These are phyloP conservation scores for Phytophthora multivora DNA, from an alignment of 352 stramenopile species.

Conservation along the genomic window DNA sequence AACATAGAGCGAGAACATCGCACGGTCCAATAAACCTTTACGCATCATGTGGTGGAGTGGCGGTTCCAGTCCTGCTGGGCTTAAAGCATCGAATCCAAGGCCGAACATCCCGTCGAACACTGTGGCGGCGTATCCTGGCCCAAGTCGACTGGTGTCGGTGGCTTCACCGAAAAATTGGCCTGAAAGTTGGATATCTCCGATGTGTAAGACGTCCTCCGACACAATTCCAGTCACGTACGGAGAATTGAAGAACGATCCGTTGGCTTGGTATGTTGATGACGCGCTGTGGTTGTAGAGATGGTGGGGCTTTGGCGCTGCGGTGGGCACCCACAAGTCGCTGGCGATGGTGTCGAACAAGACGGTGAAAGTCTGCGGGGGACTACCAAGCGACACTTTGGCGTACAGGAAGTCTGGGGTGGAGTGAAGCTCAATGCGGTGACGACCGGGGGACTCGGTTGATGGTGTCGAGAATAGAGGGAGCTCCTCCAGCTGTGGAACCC, in stretches of 20 bases:
- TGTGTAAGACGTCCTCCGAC: too few relatives aligned
- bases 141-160: slow-evolving; percentile 86
- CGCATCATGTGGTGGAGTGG: slow-evolving; percentile 92
- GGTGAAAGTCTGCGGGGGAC: slow-evolving; percentile 83
- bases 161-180: slow-evolving; percentile 85
- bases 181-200: too few relatives aligned
- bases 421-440: neutral
- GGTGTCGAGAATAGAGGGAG: too few relatives aligned
- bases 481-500: too few relatives aligned
- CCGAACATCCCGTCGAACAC: slow-evolving; percentile 97
- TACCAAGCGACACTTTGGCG: slow-evolving; percentile 82
- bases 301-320: slow-evolving; percentile 39
- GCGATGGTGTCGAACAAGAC: slow-evolving; percentile 96
- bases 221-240: slow-evolving; percentile 88
- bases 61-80: slow-evolving; percentile 82
- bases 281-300: slow-evolving; percentile 79
- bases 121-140: slow-evolving; percentile 88
- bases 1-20: slow-evolving; percentile 94
- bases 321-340: slow-evolving; percentile 93
- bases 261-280: slow-evolving; percentile 77
- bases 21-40: slow-evolving; percentile 72
- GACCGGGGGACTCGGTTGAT: neutral
- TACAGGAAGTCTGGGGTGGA: slow-evolving; percentile 29
- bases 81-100: slow-evolving; percentile 91
- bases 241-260: slow-evolving; percentile 91